phyloP scores from a whole-genome alignment of 495 filamentous ascomycete genomes.

The Aspergillus indologenus region DNA sequence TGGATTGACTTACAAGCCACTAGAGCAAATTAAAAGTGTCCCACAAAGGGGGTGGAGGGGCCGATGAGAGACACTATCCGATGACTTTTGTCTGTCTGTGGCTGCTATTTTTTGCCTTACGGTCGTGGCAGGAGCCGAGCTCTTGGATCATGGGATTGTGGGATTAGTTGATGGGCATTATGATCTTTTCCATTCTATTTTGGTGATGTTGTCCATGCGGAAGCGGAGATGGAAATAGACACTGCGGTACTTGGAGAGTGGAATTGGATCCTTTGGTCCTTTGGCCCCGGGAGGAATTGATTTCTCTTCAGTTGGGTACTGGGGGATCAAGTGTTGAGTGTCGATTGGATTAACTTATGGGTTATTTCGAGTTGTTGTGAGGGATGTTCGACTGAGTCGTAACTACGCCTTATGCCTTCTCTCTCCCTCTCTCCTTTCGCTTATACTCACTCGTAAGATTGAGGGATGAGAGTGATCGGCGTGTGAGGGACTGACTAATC shows the following conservation, averaged over 20 bases:
- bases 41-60: background rate
- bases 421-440: background rate
- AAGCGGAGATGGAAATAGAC: background rate
- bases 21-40: conserved; percentile 4
- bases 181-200: too few species aligned
- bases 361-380: too few species aligned
- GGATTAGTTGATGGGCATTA: too few species aligned
- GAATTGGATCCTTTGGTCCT: too few species aligned
- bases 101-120: conserved; percentile 11
- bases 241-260: too few species aligned
- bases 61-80: background rate
- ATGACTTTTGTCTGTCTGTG: background rate
- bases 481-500: background rate
- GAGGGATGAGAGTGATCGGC: background rate
- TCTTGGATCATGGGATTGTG: too few species aligned
- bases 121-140: too few species aligned
- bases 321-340: too few species aligned
- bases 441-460: background rate
- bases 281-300: background rate
- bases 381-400: too few species aligned
- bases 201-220: background rate
- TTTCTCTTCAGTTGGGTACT: too few species aligned
- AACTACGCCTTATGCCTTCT: too few species aligned
- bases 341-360: too few species aligned
- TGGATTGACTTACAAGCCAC: background rate